Evolutionary conservation across 2,329 filamentous ascomycete genomes (phyloP), one percentile per base, ranked within the genome.

Genomic region (Dryadomyces quercus-mongolicae): DNA sequence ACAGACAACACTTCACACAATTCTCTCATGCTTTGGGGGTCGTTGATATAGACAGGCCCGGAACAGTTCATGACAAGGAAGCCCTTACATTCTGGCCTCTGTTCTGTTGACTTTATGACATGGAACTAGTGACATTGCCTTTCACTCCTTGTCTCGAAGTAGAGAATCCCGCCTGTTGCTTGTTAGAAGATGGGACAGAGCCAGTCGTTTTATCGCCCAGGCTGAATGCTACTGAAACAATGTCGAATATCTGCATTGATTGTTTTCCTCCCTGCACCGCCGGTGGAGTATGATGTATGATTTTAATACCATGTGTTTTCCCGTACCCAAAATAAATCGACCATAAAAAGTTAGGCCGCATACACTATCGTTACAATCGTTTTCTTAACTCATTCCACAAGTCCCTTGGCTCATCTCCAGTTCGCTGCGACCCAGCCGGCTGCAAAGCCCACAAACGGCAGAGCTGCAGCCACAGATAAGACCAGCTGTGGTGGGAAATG

Each of bases 391-490:
- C 10, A 40, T 40, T 4, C 10, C 10, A 40, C 36, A 40, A 12
- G 15, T 9, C 36, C 15, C 3, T 12, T 40, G 10, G 10, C 10
- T 16, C 36, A 40, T 16, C 15, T 5, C 36, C 36, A 40, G 42
- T 44, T 44, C 13, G 42, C 16, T 9, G 36, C 38, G n/a, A 21
- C 36, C 49, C 51, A 57, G 13, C 58, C 56, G 4, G 47, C 53
- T 0, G 52, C 56, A 51, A 59, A 57, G 13, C 51, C 52, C 13
- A 48, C 58, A 6, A 59, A 44, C 12, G 56, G 58, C 51, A 58
- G 49, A 8, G 49, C 48, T 12, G 56, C 15, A 12, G 48, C 51
- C 9, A 51, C 20, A 21, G 53, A 53, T n/a, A 51, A 49, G 16
- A 56, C 34, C 15, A 59, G 25, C 4, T 52, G 56, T 20, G 58